Conservation (phyloP, 257 asterid genomes). For the Fraxinus excelsior region DNA sequence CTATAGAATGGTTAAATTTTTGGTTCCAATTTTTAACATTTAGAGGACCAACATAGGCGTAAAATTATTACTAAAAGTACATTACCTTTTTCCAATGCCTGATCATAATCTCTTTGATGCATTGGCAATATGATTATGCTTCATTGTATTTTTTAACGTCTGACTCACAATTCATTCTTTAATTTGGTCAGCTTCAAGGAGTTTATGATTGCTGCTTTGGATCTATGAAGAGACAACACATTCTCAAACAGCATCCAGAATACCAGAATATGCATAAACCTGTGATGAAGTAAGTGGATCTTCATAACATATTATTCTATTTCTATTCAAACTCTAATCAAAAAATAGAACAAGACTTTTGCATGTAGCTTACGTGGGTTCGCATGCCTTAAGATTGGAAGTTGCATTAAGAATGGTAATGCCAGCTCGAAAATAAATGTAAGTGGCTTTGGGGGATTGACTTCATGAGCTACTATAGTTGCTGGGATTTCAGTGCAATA, state of each 20-base stretch:
- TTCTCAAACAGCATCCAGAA: conserved; percentile 53
- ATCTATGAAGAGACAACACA: conserved; percentile 54
- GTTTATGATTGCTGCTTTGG: conserved; percentile 53
- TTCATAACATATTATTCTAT: background rate
- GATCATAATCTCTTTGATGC: conserved; percentile 34
- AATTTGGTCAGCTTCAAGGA: conserved; percentile 45
- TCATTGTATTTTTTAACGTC: conserved; percentile 39
- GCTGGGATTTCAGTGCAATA: conserved; percentile 83
- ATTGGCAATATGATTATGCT: conserved; percentile 33
- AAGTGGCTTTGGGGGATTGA: conserved; percentile 40
- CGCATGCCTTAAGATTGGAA: conserved; percentile 66
- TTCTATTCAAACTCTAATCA: background rate
- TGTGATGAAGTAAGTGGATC: conserved; percentile 23
- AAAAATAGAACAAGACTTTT: too few relatives aligned
- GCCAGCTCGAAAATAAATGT: conserved; percentile 75
- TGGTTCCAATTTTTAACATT: background rate
- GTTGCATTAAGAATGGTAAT: conserved; percentile 73
- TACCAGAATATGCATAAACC: conserved; percentile 48
- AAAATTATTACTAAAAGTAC: background rate
- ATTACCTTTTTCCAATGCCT: conserved; percentile 39
- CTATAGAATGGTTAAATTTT: background rate
- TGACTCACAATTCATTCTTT: conserved; percentile 53
- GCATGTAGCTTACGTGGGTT: conserved; percentile 11
- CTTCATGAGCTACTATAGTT: conserved; percentile 75
- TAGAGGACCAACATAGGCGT: background rate